A percentile compares a stretch with the other conserved stretches of the same genome.
These are phyloP conservation scores for Vitis amurensis DNA, from an alignment of 164 flowering plant species.

Conservation along the genomic window DNA sequence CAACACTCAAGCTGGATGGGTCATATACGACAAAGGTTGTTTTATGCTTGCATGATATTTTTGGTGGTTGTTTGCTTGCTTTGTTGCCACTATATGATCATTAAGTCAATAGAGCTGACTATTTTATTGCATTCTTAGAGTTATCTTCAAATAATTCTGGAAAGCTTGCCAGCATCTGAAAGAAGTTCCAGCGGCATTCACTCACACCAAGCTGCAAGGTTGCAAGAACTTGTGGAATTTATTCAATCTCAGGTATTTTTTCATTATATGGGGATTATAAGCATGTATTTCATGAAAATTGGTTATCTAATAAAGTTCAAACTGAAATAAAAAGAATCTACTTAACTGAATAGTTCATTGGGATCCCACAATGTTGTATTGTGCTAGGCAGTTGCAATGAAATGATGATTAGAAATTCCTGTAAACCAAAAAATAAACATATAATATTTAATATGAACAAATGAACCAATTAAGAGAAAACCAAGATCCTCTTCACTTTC, in stretches of 20 bases:
- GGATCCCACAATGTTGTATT: neutral
- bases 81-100: neutral
- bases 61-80: neutral
- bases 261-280: neutral
- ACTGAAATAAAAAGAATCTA: neutral
- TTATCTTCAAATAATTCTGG: conserved; percentile 86
- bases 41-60: neutral
- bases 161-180: conserved; percentile 66
- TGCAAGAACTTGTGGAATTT: conserved; percentile 88
- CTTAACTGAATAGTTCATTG: neutral
- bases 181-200: conserved; percentile 73
- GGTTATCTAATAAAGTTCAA: neutral
- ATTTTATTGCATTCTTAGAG: conserved; percentile 45
- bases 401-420: neutral
- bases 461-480: no score
- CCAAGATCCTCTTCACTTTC: no score
- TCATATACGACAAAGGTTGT: conserved; percentile 98
- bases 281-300: neutral
- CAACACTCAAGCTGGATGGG: conserved; percentile 74
- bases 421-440: no score
- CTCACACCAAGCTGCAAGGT: conserved; percentile 76
- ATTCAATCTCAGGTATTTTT: conserved; percentile 88
- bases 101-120: neutral
- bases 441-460: no score
- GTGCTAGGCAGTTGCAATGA: neutral